Conservation (phyloP, 2,329 filamentous ascomycete genomes). For the Pleochaeta shiraiana region DNA sequence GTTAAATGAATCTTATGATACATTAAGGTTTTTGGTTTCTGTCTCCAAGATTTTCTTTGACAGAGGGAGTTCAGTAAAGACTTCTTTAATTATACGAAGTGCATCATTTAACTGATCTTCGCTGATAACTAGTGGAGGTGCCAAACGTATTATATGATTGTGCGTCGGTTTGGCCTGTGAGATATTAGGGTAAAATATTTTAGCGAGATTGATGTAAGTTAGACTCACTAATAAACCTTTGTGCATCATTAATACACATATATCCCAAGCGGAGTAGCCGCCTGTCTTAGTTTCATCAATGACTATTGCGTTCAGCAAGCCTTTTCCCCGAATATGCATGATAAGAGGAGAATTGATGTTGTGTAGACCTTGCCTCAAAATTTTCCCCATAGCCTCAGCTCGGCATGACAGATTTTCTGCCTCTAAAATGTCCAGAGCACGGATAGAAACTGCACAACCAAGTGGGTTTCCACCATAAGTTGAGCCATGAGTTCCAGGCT, state of each 20-base stretch:
- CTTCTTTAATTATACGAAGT: slow-evolving; percentile 57
- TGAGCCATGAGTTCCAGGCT: slow-evolving; percentile 90
- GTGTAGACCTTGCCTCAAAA: slow-evolving; percentile 61
- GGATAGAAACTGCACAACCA: slow-evolving; percentile 86
- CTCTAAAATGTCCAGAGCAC: slow-evolving; percentile 78
- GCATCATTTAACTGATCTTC: slow-evolving; percentile 67
- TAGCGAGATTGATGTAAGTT: not conserved
- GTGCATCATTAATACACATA: slow-evolving; percentile 86
- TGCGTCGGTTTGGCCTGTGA: slow-evolving; percentile 87
- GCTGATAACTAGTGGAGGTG: slow-evolving; percentile 87
- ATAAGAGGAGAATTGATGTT: slow-evolving; percentile 65
- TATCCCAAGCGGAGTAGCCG: slow-evolving; percentile 82
- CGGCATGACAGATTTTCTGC: slow-evolving; percentile 76
- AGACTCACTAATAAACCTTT: slow-evolving; percentile 72
- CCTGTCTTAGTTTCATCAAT: slow-evolving; percentile 78
- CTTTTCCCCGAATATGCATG: slow-evolving; percentile 69
- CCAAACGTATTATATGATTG: slow-evolving; percentile 93
- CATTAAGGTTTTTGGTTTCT: no score
- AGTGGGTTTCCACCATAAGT: slow-evolving; percentile 98
- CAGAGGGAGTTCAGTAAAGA: slow-evolving; percentile 54
- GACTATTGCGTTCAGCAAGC: slow-evolving; percentile 83
- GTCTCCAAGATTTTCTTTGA: slow-evolving; percentile 33
- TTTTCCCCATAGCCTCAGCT: slow-evolving; percentile 56
- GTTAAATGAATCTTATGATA: no score
- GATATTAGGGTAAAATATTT: not conserved